A percentile compares a stretch with the other conserved stretches of the same genome.
phyloP scores from a whole-genome alignment of 345 rosid genomes.

The Kernera saxatilis region DNA sequence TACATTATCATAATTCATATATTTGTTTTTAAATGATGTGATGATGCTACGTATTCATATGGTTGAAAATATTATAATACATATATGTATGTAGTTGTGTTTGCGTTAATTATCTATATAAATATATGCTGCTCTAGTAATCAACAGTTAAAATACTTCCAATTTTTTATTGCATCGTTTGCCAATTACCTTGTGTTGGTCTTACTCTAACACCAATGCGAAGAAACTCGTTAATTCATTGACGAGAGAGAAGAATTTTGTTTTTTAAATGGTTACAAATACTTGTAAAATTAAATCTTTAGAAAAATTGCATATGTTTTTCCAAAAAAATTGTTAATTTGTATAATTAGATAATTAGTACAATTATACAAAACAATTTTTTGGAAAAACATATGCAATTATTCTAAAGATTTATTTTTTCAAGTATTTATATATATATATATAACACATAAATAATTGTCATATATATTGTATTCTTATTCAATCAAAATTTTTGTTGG shows the following conservation, averaged over 20 bases:
- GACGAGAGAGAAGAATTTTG: neutral
- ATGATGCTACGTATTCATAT: conserved; percentile 6
- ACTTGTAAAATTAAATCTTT: neutral
- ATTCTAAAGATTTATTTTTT: no score
- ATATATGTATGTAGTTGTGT: neutral
- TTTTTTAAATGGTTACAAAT: neutral
- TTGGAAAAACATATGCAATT: no score
- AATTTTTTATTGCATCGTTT: no score
- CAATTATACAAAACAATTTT: no score
- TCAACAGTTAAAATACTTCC: neutral
- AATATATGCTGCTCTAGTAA: neutral
- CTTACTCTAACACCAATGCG: neutral
- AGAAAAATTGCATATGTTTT: neutral
- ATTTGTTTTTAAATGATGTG: conserved; percentile 1
- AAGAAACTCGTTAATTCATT: neutral
- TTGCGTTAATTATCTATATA: neutral
- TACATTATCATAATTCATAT: neutral
- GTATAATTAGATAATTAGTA: no score
- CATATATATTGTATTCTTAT: neutral
- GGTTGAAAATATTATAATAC: neutral
- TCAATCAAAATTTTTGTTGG: neutral
- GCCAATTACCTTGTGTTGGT: neutral
- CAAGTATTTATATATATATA: no score
- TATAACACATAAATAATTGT: neutral
- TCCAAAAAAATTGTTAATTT: no score